Conservation (phyloP, 176 grass and related monocot species). For the Hsuehochloa calcarea region DNA sequence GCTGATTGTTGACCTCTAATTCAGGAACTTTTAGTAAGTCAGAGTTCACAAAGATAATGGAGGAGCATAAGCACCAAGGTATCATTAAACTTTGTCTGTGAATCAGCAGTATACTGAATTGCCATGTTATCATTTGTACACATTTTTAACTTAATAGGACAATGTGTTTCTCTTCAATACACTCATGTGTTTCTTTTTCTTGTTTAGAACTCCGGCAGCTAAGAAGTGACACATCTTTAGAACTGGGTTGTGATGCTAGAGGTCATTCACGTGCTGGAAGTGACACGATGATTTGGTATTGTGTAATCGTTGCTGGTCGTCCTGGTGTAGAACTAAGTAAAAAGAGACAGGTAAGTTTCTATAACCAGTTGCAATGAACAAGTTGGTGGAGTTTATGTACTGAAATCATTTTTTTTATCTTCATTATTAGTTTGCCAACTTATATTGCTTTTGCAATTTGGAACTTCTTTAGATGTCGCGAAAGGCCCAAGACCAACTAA, state of each 20-base stretch:
- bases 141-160: background rate
- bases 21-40: conserved; percentile 61
- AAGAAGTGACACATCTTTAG: conserved; percentile 75
- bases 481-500: conserved; percentile 58
- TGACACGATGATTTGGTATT: conserved; percentile 84
- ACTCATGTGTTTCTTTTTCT: conserved; percentile 25
- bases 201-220: conserved; percentile 72
- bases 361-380: conserved; percentile 13
- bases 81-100: conserved; percentile 18
- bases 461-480: conserved; percentile 58
- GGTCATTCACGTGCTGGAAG: conserved; percentile 78
- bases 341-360: conserved; percentile 80
- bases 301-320: conserved; percentile 77
- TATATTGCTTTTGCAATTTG: conserved; percentile 29
- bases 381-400: conserved; percentile 35
- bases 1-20: conserved; percentile 37
- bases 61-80: conserved; percentile 95
- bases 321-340: conserved; percentile 67
- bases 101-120: background rate
- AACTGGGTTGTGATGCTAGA: conserved; percentile 94
- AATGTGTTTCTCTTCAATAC: conserved; percentile 7
- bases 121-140: background rate
- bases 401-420: conserved; percentile 12
- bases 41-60: conserved; percentile 75
- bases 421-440: too few species aligned